These are phyloP conservation scores for Akanthomyces lecanii DNA, from an alignment of 2,329 filamentous ascomycete genomes.

Conservation along the genomic window DNA sequence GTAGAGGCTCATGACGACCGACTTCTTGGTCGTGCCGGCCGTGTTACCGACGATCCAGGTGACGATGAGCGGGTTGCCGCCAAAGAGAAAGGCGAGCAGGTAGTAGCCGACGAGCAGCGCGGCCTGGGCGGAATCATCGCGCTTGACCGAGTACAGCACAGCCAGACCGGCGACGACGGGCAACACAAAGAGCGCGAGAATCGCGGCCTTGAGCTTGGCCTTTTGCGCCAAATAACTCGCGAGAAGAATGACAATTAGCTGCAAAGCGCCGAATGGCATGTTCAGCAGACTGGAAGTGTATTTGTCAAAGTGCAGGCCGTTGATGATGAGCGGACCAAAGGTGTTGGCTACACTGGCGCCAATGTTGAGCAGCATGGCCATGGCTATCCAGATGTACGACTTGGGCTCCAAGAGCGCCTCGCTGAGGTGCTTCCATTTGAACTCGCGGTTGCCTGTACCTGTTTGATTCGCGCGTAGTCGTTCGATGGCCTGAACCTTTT, in stretches of 20 bases:
- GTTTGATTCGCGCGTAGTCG: conserved; percentile 71
- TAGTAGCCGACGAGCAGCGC: conserved; percentile 60
- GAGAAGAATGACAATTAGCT: conserved; percentile 55
- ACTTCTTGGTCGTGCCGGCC: conserved; percentile 64
- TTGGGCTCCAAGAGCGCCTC: conserved; percentile 46
- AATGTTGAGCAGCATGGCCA: conserved; percentile 61
- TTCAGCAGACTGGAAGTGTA: conserved; percentile 57
- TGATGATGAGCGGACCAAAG: conserved; percentile 61
- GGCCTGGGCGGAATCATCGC: conserved; percentile 35
- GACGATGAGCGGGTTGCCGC: conserved; percentile 61
- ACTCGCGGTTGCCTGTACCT: conserved; percentile 66
- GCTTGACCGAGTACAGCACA: conserved; percentile 51
- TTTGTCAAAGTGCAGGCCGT: conserved; percentile 56
- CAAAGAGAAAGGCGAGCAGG: conserved; percentile 61
- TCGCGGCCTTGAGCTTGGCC: conserved; percentile 51
- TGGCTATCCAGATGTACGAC: conserved; percentile 56
- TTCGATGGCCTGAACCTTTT: conserved; percentile 65
- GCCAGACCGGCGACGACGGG: conserved; percentile 58
- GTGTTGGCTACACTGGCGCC: conserved; percentile 59
- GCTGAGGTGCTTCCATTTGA: conserved; percentile 62
- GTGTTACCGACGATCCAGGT: conserved; percentile 68
- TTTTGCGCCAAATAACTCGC: conserved; percentile 56
- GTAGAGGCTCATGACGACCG: conserved; percentile 59
- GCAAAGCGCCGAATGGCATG: conserved; percentile 62
- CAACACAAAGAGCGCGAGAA: conserved; percentile 51